A percentile compares a stretch with the other conserved stretches of the same genome.
Evolutionary conservation across 1,284 basidiomycete species (phyloP).

Genomic region (Chondrostereum purpureum): DNA sequence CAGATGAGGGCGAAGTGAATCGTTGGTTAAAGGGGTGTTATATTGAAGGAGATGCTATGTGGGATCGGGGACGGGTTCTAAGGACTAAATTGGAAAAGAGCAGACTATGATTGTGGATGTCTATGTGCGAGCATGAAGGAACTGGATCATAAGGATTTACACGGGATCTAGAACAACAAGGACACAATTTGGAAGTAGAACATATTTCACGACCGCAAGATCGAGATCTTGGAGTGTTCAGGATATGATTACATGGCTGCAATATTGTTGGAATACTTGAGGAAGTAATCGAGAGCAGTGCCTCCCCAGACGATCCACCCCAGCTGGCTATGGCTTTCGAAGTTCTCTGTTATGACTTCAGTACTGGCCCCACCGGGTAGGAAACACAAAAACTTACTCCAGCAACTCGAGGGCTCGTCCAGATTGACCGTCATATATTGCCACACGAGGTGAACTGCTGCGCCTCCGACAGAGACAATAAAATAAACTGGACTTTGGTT

Average conservation of each 20-base stretch:
- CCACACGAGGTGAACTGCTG: constrained; percentile 41
- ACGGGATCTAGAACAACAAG: too few species aligned
- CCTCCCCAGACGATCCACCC: constrained; percentile 46
- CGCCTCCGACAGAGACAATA: constrained; percentile 45
- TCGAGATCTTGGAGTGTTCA: too few species aligned
- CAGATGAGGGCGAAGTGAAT: constrained; percentile 43
- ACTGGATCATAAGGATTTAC: too few species aligned
- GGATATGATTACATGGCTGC: too few species aligned
- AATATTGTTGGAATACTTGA: too few species aligned
- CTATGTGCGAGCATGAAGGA: too few species aligned
- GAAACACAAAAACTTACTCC: constrained; percentile 26
- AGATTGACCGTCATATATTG: constrained; percentile 52
- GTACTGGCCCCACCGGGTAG: not conserved
- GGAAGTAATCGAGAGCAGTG: constrained; percentile 40
- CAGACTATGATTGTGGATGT: too few species aligned
- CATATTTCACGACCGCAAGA: too few species aligned
- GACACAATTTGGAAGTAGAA: too few species aligned
- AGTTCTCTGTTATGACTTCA: constrained; percentile 29
- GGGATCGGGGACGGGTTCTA: constrained; percentile 52
- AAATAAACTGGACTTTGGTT: constrained; percentile 47
- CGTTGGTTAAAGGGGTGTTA: constrained; percentile 87
- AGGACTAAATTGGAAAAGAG: constrained; percentile 19
- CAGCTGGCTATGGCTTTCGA: constrained; percentile 41
- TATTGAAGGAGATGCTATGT: constrained; percentile 71
- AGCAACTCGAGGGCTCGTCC: constrained; percentile 49